Percentiles rank a stretch among this genome's conserved stretches.
phyloP scores from a whole-genome alignment of 192 early-diverging fungal species.

The Irineochytrium annulatum region DNA sequence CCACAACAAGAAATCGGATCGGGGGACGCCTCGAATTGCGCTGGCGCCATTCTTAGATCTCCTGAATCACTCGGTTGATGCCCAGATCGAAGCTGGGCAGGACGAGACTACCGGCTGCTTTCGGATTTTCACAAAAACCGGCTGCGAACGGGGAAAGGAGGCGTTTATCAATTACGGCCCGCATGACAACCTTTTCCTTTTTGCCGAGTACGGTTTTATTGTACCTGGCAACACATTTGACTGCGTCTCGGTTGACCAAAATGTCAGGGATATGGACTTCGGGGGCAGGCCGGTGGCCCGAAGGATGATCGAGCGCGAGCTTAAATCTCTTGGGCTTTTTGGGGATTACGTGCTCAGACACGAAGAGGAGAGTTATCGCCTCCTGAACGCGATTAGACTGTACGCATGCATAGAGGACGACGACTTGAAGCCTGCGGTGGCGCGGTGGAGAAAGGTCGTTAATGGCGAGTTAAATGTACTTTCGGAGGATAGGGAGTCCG shows the following conservation, averaged over 20 bases:
- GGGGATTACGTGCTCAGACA: constrained; percentile 14
- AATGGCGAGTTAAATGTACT: constrained; percentile 5
- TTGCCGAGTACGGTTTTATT: constrained; percentile 36
- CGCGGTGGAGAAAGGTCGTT: constrained; percentile 6
- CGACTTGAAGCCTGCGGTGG: constrained; percentile 3
- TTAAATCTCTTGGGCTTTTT: constrained; percentile 8
- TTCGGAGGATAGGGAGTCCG: constrained; percentile 2
- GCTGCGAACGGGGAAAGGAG: constrained; percentile 8
- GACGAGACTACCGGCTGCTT: constrained; percentile 8
- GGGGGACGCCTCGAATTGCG: constrained; percentile 13
- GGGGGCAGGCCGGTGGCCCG: constrained; percentile 15
- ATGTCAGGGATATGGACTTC: constrained; percentile 4
- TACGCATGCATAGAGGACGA: constrained; percentile 1
- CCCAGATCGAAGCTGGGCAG: constrained; percentile 19
- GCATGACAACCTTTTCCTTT: constrained; percentile 35
- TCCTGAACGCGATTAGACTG: constrained; percentile 18
- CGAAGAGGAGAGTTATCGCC: constrained; percentile 15
- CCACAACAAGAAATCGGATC: neutral
- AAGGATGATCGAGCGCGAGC: neutral
- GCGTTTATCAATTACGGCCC: constrained; percentile 38
- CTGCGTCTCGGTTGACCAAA: constrained; percentile 14
- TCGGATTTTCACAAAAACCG: constrained; percentile 16
- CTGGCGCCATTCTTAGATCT: constrained; percentile 37
- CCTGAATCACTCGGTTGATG: constrained; percentile 25
- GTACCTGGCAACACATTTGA: constrained; percentile 22